phyloP scores from a whole-genome alignment of 176 grass and related monocot species.

The Tillandsia fasciculata region DNA sequence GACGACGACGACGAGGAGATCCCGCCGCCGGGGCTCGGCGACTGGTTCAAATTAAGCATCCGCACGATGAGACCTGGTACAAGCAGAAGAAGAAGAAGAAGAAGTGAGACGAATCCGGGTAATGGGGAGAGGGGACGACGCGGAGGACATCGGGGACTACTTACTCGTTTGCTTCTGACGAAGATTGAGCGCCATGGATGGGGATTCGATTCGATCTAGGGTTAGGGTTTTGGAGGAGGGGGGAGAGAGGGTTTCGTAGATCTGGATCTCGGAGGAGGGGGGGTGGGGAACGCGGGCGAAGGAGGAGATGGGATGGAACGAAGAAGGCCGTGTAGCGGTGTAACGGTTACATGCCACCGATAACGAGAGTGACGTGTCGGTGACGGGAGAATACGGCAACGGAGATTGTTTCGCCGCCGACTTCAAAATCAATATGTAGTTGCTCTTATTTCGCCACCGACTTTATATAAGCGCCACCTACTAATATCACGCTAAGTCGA shows the following conservation, averaged over 20 bases:
- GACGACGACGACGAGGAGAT: slow-evolving; percentile 9
- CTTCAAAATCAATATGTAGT: too few species aligned
- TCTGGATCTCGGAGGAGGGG: not conserved
- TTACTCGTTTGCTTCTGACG: slow-evolving; percentile 64
- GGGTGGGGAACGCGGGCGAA: not conserved
- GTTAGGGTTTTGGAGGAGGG: not conserved
- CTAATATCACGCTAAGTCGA: too few species aligned
- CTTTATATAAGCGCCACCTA: too few species aligned
- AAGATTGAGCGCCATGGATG: slow-evolving; percentile 55
- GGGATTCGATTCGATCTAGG: not conserved
- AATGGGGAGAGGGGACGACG: not conserved
- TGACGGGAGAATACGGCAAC: too few species aligned
- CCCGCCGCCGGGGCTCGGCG: slow-evolving; percentile 4
- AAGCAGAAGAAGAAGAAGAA: not conserved
- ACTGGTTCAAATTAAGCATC: slow-evolving; percentile 35
- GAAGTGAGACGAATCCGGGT: not conserved
- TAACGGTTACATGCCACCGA: not conserved
- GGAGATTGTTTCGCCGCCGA: too few species aligned
- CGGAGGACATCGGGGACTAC: not conserved
- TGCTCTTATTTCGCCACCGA: too few species aligned
- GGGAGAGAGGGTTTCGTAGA: not conserved
- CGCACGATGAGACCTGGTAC: slow-evolving; percentile 44
- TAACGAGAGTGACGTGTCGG: not conserved
- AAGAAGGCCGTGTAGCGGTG: not conserved
- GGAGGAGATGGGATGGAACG: not conserved